Percentiles rank a stretch among this genome's conserved stretches.
These are phyloP conservation scores for Calonectria fujianensis DNA, from an alignment of 2,329 filamentous ascomycete genomes.

Conservation along the genomic window DNA sequence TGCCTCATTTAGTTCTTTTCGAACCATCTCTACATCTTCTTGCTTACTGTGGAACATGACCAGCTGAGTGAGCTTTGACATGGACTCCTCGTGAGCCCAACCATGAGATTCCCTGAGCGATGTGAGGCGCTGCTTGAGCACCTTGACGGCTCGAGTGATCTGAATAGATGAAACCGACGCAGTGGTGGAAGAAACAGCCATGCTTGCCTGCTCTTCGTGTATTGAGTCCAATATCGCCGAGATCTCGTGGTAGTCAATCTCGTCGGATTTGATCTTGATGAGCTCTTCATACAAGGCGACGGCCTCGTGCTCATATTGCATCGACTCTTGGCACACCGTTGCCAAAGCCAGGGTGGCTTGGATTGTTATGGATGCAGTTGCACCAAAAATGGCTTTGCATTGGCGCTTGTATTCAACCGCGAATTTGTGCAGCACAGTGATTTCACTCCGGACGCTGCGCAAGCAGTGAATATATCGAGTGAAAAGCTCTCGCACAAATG, in stretches of 20 bases:
- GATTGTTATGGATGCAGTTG: constrained; percentile 1
- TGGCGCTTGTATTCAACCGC: constrained; percentile 4
- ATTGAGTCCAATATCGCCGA: constrained; percentile 11
- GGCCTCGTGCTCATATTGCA: constrained; percentile 9
- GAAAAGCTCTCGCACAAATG: constrained; percentile 3
- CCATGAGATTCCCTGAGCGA: constrained; percentile 6
- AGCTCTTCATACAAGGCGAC: constrained; percentile 14
- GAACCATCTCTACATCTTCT: constrained; percentile 14
- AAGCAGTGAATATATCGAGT: constrained; percentile 14
- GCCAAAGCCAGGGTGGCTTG: constrained; percentile 4
- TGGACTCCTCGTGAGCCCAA: constrained; percentile 19
- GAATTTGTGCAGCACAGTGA: not conserved
- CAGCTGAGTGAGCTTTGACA: constrained; percentile 8
- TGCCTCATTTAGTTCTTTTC: constrained; percentile 9
- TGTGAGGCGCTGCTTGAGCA: constrained; percentile 2
- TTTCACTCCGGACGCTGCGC: constrained; percentile 7
- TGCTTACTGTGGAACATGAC: constrained; percentile 21
- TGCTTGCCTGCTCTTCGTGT: constrained; percentile 10
- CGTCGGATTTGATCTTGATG: constrained; percentile 14
- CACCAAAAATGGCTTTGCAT: not conserved
- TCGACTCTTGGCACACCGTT: constrained; percentile 15
- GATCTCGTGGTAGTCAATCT: constrained; percentile 18
- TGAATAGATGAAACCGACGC: constrained; percentile 2
- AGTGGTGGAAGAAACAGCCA: not conserved
- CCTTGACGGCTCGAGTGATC: constrained; percentile 1